These are phyloP conservation scores for Capsicum chinense DNA, from an alignment of 257 asterid species.

Conservation along the genomic window DNA sequence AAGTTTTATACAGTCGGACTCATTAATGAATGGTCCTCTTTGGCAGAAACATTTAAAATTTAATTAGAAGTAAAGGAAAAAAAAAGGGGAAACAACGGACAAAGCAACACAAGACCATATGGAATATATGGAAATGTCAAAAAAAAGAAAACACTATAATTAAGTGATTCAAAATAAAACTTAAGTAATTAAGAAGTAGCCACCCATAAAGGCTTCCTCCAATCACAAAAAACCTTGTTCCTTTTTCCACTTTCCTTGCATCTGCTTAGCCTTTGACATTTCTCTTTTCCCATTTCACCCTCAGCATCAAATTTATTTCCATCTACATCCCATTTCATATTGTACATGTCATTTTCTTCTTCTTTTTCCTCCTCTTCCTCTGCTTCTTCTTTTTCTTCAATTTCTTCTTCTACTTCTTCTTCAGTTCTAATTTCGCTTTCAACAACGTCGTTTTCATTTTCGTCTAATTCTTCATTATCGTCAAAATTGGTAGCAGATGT, in stretches of 20 bases:
- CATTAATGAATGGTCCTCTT: conserved; percentile 15
- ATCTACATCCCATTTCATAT: conserved; percentile 35
- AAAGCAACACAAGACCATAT: background rate
- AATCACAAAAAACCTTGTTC: conserved; percentile 53
- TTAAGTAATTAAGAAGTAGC: conserved; percentile 40
- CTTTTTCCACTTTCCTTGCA: conserved; percentile 66
- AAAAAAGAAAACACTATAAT: background rate
- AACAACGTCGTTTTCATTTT: conserved; percentile 24
- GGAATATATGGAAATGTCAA: conserved; percentile 20
- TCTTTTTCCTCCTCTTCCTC: conserved; percentile 46
- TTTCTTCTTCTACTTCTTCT: conserved; percentile 23
- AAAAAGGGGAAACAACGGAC: background rate
- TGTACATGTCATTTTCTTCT: conserved; percentile 28
- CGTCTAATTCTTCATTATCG: conserved; percentile 28
- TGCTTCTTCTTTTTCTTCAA: conserved; percentile 19
- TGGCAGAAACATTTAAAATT: background rate
- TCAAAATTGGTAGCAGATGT: conserved; percentile 17
- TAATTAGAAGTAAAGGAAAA: background rate
- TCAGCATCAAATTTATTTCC: conserved; percentile 41
- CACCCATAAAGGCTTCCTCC: conserved; percentile 62
- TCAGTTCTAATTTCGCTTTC: conserved; percentile 25
- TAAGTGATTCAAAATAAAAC: conserved; percentile 25
- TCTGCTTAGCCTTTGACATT: conserved; percentile 50
- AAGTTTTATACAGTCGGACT: background rate
- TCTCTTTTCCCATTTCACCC: conserved; percentile 58